Conservation (phyloP, 2,329 filamentous ascomycete genomes). For the Fusarium sp. region DNA sequence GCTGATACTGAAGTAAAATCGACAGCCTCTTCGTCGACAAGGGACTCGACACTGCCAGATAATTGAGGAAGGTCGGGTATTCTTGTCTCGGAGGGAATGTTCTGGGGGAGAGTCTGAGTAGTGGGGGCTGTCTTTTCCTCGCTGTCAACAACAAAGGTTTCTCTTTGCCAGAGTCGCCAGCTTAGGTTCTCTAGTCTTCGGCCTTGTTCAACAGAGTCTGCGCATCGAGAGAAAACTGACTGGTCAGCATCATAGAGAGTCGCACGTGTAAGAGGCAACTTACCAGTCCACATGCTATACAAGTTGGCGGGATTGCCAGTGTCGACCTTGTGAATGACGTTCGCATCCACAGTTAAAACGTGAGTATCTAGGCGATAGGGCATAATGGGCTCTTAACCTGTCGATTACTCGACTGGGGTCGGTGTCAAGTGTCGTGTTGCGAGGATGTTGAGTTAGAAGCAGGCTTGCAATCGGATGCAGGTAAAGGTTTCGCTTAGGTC, state of each 20-base stretch:
- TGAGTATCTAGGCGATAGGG: slow-evolving; percentile 86
- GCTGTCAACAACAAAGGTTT: slow-evolving; percentile 80
- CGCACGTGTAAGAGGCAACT: slow-evolving; percentile 57
- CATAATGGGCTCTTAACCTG: slow-evolving; percentile 71
- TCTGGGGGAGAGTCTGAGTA: slow-evolving; percentile 64
- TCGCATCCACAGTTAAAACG: slow-evolving; percentile 91
- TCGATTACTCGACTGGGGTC: slow-evolving; percentile 54
- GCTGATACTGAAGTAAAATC: slow-evolving; percentile 70
- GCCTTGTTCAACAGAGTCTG: slow-evolving; percentile 93
- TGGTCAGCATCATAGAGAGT: slow-evolving; percentile 52
- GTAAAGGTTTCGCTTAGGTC: slow-evolving; percentile 23
- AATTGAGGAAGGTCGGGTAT: slow-evolving; percentile 77
- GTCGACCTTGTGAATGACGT: slow-evolving; percentile 94
- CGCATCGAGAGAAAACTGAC: slow-evolving; percentile 92
- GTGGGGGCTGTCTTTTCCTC: slow-evolving; percentile 67
- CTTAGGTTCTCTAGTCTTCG: slow-evolving; percentile 93
- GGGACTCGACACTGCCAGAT: slow-evolving; percentile 83
- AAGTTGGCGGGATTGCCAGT: slow-evolving; percentile 93
- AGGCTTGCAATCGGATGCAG: slow-evolving; percentile 21
- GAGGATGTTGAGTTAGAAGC: slow-evolving; percentile 26
- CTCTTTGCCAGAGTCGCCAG: slow-evolving; percentile 95
- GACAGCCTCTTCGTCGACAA: slow-evolving; percentile 77
- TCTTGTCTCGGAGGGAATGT: slow-evolving; percentile 62
- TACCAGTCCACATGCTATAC: slow-evolving; percentile 97
- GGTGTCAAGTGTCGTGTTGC: slow-evolving; percentile 28